A percentile compares a stretch with the other conserved stretches of the same genome.
Evolutionary conservation across 176 grass and related monocot species (phyloP).

Genomic region (Chloris gayana): DNA sequence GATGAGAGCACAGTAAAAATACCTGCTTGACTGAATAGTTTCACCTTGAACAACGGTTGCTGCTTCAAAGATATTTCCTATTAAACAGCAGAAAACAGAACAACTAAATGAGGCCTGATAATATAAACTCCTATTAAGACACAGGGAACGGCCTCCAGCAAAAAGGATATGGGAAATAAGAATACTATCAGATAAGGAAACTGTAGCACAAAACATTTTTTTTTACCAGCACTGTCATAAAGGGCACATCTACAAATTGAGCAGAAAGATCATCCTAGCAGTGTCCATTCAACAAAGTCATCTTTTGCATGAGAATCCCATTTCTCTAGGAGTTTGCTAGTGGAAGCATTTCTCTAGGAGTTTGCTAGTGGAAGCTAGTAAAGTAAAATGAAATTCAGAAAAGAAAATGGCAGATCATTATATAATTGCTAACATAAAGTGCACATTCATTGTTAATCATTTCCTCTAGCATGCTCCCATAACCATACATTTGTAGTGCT

Average conservation of each 20-base stretch:
- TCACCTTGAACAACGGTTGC: conserved; percentile 55
- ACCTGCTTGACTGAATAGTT: conserved; percentile 73
- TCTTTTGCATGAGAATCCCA: not conserved
- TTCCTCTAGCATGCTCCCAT: conserved; percentile 20
- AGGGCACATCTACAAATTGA: conserved; percentile 31
- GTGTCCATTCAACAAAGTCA: conserved; percentile 24
- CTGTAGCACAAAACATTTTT: not conserved
- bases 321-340: conserved; percentile 23
- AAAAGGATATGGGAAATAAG: not conserved
- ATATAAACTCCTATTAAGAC: conserved; percentile 4
- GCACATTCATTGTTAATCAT: conserved; percentile 27
- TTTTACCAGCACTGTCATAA: conserved; percentile 5
- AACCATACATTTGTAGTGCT: conserved; percentile 18
- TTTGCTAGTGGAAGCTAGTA: conserved; percentile 26
- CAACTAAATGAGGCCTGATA: conserved; percentile 15
- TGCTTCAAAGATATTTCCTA: conserved; percentile 68
- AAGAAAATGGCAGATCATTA: conserved; percentile 18
- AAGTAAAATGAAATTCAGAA: conserved; percentile 32
- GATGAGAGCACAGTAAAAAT: not conserved
- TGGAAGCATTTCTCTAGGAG: conserved; percentile 27
- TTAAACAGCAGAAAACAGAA: conserved; percentile 17
- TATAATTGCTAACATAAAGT: conserved; percentile 16
- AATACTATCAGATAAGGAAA: not conserved
- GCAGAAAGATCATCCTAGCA: conserved; percentile 14
- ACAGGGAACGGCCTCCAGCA: not conserved